Conservation (phyloP, 2,329 filamentous ascomycete species). For the Dactylellina leptospora region DNA sequence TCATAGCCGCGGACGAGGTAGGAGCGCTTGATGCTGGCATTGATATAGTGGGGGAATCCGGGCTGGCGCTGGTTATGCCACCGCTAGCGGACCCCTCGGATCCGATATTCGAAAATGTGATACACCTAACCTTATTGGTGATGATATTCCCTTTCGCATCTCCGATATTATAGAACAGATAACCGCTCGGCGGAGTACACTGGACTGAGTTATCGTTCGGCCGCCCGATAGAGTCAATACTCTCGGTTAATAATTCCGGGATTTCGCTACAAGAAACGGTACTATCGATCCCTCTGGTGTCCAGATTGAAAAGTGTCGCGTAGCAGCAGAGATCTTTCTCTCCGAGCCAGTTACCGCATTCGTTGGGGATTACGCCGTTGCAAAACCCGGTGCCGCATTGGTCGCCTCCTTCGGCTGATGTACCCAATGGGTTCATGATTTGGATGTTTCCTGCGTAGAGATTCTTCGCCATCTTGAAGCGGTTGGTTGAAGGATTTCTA, state of each 20-base stretch:
- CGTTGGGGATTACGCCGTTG: neutral
- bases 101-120: neutral
- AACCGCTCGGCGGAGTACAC: neutral
- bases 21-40: neutral
- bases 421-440: no score
- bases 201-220: neutral
- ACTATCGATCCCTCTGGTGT: neutral
- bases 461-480: no score
- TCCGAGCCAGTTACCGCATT: conserved; percentile 3
- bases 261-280: neutral
- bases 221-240: neutral
- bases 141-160: neutral
- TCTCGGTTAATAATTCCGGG: neutral
- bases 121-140: neutral
- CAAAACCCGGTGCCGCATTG: neutral
- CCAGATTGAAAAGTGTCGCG: neutral
- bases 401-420: no score
- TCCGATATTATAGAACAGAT: neutral
- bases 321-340: neutral
- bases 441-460: no score
- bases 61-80: neutral
- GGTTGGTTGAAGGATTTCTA: no score
- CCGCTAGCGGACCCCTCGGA: neutral
- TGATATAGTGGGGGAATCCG: neutral
- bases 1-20: neutral